Evolutionary conservation across 805 yeast genomes (phyloP).

Genomic region (Candida alai): DNA sequence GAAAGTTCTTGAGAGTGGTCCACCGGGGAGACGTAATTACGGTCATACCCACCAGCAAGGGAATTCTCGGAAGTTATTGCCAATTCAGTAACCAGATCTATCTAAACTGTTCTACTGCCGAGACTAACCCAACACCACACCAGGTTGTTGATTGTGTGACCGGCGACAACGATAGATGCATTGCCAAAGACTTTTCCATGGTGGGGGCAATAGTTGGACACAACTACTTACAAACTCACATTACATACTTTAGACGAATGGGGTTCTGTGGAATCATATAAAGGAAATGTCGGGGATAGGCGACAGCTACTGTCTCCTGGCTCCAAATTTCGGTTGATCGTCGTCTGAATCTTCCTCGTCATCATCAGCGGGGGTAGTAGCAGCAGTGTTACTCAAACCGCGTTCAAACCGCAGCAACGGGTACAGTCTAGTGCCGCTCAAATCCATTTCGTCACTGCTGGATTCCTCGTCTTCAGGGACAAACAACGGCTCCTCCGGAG

Average conservation of each 20-base stretch:
- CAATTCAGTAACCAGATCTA: constrained; percentile 39
- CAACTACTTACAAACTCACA: constrained; percentile 29
- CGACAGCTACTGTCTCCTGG: neutral
- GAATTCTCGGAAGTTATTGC: constrained; percentile 19
- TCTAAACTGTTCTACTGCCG: constrained; percentile 26
- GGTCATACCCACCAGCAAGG: constrained; percentile 27
- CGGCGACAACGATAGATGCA: constrained; percentile 27
- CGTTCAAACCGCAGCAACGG: neutral
- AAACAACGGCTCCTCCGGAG: constrained; percentile 4
- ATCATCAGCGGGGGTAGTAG: constrained; percentile 1
- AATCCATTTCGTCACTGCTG: constrained; percentile 2
- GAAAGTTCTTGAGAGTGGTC: constrained; percentile 22
- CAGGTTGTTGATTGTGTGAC: constrained; percentile 32
- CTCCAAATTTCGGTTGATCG: constrained; percentile 32
- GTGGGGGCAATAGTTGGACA: constrained; percentile 9
- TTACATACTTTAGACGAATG: constrained; percentile 34
- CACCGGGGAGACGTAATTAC: constrained; percentile 24
- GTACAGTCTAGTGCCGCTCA: no score
- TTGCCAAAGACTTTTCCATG: constrained; percentile 23
- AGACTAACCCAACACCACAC: constrained; percentile 20
- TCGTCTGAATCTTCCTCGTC: constrained; percentile 25
- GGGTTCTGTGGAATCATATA: constrained; percentile 28
- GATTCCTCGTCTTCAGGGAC: constrained; percentile 4
- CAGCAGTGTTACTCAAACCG: neutral
- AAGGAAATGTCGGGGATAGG: neutral